A percentile compares a stretch with the other conserved stretches of the same genome.
These are phyloP conservation scores for Chenopodium berlandieri DNA, from an alignment of 148 eudicot species.

Conservation along the genomic window DNA sequence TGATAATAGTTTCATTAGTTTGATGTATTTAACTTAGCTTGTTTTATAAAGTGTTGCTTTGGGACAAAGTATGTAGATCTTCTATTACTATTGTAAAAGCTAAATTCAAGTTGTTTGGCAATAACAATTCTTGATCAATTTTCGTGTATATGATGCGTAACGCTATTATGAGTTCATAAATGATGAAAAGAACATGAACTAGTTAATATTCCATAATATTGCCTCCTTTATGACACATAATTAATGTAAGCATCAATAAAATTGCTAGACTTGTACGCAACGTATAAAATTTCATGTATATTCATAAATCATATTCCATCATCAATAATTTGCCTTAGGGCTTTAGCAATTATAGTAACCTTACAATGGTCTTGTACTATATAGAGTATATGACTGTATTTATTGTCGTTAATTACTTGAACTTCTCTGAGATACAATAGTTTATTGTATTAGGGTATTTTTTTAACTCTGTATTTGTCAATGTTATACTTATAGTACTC, in stretches of 20 bases:
- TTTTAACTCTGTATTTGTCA: too few species aligned
- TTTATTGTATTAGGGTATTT: too few species aligned
- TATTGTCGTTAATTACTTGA: neutral
- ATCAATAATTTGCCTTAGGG: neutral
- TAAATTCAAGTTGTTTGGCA: neutral
- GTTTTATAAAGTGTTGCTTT: neutral
- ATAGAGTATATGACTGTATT: neutral
- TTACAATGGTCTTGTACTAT: neutral
- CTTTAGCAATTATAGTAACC: neutral
- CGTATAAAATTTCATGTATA: neutral
- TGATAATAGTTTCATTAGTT: neutral
- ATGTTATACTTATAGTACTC: too few species aligned
- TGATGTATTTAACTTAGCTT: neutral
- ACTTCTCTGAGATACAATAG: too few species aligned
- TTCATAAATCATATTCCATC: neutral
- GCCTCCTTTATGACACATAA: neutral
- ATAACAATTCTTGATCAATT: neutral
- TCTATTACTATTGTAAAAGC: neutral
- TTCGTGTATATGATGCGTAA: neutral
- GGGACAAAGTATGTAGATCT: neutral
- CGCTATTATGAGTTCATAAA: neutral
- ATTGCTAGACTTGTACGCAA: slow-evolving; percentile 16
- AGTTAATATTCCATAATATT: neutral
- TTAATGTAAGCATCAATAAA: slow-evolving; percentile 3
- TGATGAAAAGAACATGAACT: neutral